These are phyloP conservation scores for Crotalaria pallida DNA, from an alignment of 306 rosid species.

Conservation along the genomic window DNA sequence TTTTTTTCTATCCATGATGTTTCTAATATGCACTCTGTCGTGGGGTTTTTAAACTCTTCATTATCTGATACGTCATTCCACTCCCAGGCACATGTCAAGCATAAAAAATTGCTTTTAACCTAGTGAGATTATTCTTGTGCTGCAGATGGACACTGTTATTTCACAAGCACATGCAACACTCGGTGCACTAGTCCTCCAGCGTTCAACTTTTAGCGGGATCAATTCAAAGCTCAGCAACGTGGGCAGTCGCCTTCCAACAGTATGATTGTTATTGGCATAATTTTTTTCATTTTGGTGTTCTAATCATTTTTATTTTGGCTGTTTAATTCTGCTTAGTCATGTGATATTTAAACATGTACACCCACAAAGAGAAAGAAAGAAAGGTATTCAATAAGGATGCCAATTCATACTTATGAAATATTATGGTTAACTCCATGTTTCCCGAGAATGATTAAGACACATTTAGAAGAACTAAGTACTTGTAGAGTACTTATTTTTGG, in stretches of 20 bases:
- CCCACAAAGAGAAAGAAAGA: no score
- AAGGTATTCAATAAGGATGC: background rate
- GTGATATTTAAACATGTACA: background rate
- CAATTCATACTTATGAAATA: background rate
- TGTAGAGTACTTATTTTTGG: no score
- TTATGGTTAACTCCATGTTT: background rate
- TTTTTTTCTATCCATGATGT: no score
- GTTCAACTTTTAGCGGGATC: constrained; percentile 91
- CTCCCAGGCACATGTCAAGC: no score
- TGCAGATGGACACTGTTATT: constrained; percentile 80
- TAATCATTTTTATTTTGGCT: background rate
- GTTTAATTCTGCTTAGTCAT: background rate
- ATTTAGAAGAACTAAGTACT: no score
- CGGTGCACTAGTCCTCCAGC: constrained; percentile 81
- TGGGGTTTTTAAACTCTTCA: no score
- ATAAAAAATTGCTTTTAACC: no score
- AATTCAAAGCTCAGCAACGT: constrained; percentile 94
- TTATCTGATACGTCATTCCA: no score
- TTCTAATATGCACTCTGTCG: no score
- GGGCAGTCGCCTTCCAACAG: constrained; percentile 92
- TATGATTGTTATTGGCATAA: constrained; percentile 28
- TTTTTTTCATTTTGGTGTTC: background rate
- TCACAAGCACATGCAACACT: constrained; percentile 98
- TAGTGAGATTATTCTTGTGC: constrained; percentile 9
- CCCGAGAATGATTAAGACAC: background rate